Conservation (phyloP, 345 rosid species). For the Corchorus capsularis region DNA sequence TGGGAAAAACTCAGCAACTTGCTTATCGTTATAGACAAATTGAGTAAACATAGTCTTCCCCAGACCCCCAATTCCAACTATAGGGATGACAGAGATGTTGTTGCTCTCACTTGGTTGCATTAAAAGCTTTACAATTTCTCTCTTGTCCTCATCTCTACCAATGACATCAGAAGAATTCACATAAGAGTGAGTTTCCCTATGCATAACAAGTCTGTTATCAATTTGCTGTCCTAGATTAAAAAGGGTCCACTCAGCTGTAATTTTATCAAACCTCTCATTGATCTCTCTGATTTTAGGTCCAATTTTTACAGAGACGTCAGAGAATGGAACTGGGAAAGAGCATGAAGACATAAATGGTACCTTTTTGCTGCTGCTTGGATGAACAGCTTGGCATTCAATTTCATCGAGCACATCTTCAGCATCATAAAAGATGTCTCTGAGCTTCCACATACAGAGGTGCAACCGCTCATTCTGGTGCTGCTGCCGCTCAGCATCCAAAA, state of each 20-base stretch:
- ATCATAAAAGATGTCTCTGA: constrained; percentile 4
- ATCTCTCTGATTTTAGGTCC: background rate
- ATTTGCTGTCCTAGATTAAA: background rate
- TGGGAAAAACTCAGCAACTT: background rate
- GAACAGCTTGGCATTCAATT: background rate
- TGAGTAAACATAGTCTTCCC: constrained; percentile 20
- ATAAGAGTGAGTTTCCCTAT: background rate
- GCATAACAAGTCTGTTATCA: background rate
- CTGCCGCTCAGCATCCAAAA: constrained; percentile 2
- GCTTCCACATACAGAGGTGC: background rate
- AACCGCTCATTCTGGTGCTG: background rate
- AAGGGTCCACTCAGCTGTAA: background rate
- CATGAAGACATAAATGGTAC: background rate
- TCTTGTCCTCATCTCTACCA: constrained; percentile 15
- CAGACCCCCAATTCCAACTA: constrained; percentile 20
- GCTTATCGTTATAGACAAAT: background rate
- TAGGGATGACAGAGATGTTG: constrained; percentile 13
- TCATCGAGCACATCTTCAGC: constrained; percentile 3
- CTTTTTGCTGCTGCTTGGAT: background rate
- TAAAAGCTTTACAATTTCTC: background rate
- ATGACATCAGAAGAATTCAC: background rate
- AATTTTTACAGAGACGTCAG: background rate
- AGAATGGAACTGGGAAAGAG: background rate
- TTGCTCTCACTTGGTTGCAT: no score
- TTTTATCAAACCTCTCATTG: background rate